Conservation (phyloP, 176 grass and related monocot species). For the Oryza australiensis region DNA sequence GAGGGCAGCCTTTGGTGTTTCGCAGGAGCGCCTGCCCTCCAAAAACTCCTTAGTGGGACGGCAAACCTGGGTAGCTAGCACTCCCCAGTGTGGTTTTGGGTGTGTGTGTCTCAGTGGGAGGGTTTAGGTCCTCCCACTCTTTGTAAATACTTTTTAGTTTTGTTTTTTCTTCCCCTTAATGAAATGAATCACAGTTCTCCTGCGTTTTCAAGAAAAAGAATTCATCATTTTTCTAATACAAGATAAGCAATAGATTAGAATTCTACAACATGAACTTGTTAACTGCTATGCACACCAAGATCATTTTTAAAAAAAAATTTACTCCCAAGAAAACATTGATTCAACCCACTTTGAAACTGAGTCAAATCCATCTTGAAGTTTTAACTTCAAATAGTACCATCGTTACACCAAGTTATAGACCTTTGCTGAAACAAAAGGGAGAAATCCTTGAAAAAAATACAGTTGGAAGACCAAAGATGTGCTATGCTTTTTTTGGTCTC, state of each 20-base stretch:
- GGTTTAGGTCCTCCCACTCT: too few relatives aligned
- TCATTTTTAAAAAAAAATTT: not conserved
- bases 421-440: not conserved
- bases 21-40: too few relatives aligned
- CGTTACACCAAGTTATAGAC: not conserved
- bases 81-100: too few relatives aligned
- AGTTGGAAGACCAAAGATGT: not conserved
- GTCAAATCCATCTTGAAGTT: not conserved
- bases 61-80: too few relatives aligned
- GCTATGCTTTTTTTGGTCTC: not conserved
- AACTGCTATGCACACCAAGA: not conserved
- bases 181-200: too few relatives aligned
- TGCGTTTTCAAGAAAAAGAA: too few relatives aligned
- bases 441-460: not conserved
- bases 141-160: too few relatives aligned
- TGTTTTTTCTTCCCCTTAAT: too few relatives aligned
- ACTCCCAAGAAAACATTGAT: not conserved
- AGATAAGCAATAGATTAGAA: not conserved
- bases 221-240: not conserved
- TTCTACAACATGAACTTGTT: not conserved
- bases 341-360: not conserved
- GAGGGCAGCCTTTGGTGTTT: too few relatives aligned
- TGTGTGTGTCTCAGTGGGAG: too few relatives aligned
- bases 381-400: not conserved
- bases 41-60: too few relatives aligned